A percentile compares a stretch with the other conserved stretches of the same genome.
Evolutionary conservation across 2,329 filamentous ascomycete species (phyloP).

Genomic region (Juglanconis sp.): DNA sequence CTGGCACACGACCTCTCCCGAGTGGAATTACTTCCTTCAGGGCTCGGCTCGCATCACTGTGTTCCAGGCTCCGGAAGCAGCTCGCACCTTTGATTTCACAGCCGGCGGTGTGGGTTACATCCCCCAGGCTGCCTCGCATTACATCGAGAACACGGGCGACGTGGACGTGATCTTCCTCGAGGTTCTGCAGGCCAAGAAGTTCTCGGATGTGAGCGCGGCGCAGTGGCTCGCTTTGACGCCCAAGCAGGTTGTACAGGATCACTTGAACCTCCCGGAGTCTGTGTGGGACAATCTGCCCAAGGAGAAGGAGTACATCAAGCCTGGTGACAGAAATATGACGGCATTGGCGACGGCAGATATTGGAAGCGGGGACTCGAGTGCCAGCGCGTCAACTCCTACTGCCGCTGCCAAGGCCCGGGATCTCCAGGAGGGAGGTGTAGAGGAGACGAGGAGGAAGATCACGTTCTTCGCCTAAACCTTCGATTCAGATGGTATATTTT

Average conservation of each 20-base stretch:
- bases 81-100: conserved; percentile 56
- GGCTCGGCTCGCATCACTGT: conserved; percentile 56
- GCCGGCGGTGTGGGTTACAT: conserved; percentile 60
- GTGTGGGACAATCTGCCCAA: conserved; percentile 35
- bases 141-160: conserved; percentile 58
- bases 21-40: conserved; percentile 59
- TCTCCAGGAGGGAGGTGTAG: neutral
- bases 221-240: conserved; percentile 59
- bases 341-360: conserved; percentile 1
- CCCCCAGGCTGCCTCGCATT: conserved; percentile 52
- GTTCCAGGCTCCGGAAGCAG: conserved; percentile 46
- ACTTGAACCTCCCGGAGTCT: conserved; percentile 39
- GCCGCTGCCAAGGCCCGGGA: neutral
- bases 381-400: neutral
- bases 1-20: conserved; percentile 59
- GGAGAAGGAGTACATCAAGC: conserved; percentile 42
- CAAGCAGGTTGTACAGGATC: conserved; percentile 56
- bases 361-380: neutral
- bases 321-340: conserved; percentile 26
- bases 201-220: conserved; percentile 52
- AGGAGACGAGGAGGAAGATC: conserved; percentile 12
- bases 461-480: conserved; percentile 13
- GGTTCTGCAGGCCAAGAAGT: conserved; percentile 50
- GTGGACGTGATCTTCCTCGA: conserved; percentile 59
- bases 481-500: neutral